Evolutionary conservation across 2,329 filamentous ascomycete genomes (phyloP), one percentile per base, ranked within the genome.

Genomic region (Ceratocystis diversiconidia): DNA sequence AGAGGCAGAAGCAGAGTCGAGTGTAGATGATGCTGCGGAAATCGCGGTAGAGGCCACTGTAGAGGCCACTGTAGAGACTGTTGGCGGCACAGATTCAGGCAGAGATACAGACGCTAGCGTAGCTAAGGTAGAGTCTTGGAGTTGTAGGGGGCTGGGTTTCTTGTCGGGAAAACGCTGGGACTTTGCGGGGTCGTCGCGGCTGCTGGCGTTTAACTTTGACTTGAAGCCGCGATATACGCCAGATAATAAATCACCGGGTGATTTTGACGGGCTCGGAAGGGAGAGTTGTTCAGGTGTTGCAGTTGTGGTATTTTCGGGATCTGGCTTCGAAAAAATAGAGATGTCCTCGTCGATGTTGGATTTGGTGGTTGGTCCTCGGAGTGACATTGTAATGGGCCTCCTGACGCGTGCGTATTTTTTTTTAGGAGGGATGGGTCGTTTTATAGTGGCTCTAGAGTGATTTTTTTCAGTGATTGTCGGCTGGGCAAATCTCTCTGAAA

Each of bases 201-300:
- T 72, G 15, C 75, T 76, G 5, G 79, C 75, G 43, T 65, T 63
- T 62, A 67, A 22, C 64, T 65, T 67, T 10, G 60, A 59, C 70
- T 76, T 79, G 69, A 82, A 74, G 68, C 79, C 79, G 69, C 79
- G 79, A 71, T 81, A 80, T 69, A 81, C 78, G 69, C 78, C 78
- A 59, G 79, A 78, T 64, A 82, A 71, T 67, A 81, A 73, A 64
- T 82, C 79, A 68, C 79, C 76, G 25, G 78, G 70, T 0, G 78
- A 76, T 71, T 77, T 73, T 69, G 70, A 50, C 67, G 71, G 68
- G 55, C 46, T 63, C 6, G 36, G 57, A 22, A 64, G 36, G 19
- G 62, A 62, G 28, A 62, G 19, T 10, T 52, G 30, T n/a, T 32
- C 17, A 15, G 48, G 15, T 48, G 30, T 48, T 50, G 62, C 60